phyloP scores from a whole-genome alignment of 176 grass and related monocot species.

The Paspalum vaginatum region DNA sequence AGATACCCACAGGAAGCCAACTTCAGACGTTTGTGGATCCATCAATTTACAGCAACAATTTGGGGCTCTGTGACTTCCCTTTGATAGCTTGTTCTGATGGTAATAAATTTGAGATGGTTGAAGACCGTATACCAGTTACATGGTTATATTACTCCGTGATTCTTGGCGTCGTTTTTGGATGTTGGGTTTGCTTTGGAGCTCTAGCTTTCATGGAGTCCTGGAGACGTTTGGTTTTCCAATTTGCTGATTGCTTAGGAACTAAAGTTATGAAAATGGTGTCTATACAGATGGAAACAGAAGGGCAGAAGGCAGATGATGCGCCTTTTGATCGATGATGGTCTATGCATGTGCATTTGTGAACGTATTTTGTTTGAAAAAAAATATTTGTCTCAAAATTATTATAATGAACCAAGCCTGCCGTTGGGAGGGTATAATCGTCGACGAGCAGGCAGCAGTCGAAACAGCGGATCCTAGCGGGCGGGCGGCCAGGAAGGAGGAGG shows the following conservation, averaged over 20 bases:
- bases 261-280: no score
- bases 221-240: neutral
- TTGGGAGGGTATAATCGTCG: no score
- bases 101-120: neutral
- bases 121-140: neutral
- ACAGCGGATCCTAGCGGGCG: neutral
- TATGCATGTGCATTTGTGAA: no score
- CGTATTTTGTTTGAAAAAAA: no score
- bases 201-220: neutral
- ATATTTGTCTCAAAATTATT: no score
- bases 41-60: neutral
- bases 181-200: neutral
- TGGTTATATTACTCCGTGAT: neutral
- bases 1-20: neutral
- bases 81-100: neutral
- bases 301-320: neutral
- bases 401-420: no score
- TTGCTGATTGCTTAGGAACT: neutral
- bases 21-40: neutral
- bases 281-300: no score
- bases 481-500: neutral
- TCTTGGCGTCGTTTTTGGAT: neutral
- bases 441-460: no score
- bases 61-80: neutral
- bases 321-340: no score